Evolutionary conservation across 352 stramenopile species (phyloP), one percentile per base, ranked within the genome.

Genomic region (Pythium apleroticum): DNA sequence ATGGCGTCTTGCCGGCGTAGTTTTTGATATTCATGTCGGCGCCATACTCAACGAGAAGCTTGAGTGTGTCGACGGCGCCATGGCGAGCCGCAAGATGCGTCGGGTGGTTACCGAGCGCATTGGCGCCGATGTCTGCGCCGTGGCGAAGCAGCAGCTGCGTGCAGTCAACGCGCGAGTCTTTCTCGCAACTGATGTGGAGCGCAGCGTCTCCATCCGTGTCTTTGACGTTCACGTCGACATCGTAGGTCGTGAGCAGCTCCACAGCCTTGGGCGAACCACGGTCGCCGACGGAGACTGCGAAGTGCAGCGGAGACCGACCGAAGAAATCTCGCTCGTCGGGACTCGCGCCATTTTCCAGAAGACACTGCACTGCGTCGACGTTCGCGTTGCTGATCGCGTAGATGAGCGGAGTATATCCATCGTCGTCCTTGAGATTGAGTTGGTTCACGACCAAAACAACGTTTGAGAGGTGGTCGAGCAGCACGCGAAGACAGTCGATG

Each of bases 11-110:
- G 1, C 85, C 84, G 10, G 85, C 77, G 30, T 91, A 96, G 48
- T 96, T 96, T 45, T 88, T 89, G 6, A 91, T 60, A 56, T 93
- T 96, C 78, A 96, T 91, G 39, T 93, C 86, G 3, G 79, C 79
- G 12, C 81, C 76, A 48, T 95, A 96, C 24, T 93, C 79, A 1
- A 95, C 63, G 3, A 95, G 76, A 24, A 95, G 45, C 45, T 80
- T 74, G 19, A 93, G 71, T 6, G 83, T 94, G 4, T 78, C 67
- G n/a, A 92, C 73, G 7, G 85, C 85, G 28, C 85, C 85, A 10
- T 72, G 62, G 14, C 74, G 60, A 50, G 84, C 84, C 12, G 85
- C 85, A 14, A 95, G 84, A 48, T 95, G 85, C 0, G 78, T 87
- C 25, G 87, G 81, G 45, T 93, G 81, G 50, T 90, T 90, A 0